phyloP scores from a whole-genome alignment of 257 asterid genomes.

The Nicotiana tabacum region DNA sequence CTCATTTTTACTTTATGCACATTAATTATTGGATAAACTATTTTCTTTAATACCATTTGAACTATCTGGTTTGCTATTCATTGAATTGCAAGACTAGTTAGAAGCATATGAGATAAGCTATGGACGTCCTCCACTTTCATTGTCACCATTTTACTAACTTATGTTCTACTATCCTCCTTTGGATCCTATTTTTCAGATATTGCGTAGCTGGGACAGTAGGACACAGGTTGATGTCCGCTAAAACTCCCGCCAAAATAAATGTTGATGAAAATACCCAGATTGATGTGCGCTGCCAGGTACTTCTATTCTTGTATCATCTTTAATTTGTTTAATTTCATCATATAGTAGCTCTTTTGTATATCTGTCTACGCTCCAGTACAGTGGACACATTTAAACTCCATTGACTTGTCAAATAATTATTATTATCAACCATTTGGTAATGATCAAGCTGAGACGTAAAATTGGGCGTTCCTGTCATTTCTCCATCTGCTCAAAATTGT shows the following conservation, averaged over 20 bases:
- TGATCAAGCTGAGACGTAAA: not conserved
- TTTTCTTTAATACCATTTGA: not conserved
- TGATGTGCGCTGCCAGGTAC: constrained; percentile 92
- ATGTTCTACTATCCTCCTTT: constrained; percentile 11
- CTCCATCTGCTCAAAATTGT: not conserved
- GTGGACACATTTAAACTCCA: not conserved
- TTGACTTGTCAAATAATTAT: constrained; percentile 2
- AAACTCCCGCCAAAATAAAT: constrained; percentile 51
- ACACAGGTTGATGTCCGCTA: constrained; percentile 67
- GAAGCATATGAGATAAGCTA: not conserved
- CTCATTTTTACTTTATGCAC: not conserved
- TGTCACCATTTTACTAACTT: constrained; percentile 5
- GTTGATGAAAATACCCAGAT: constrained; percentile 54
- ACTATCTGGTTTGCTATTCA: constrained; percentile 4
- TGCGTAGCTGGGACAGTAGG: constrained; percentile 89
- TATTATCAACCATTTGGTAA: not conserved
- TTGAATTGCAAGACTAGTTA: not conserved
- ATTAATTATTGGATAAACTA: not conserved
- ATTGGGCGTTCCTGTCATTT: not conserved
- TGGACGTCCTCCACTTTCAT: not conserved
- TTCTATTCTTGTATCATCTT: not conserved
- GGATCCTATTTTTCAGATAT: constrained; percentile 36
- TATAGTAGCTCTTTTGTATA: not conserved
- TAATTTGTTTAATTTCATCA: not conserved
- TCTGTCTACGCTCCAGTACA: not conserved